Percentiles rank a stretch among this genome's conserved stretches.
phyloP scores from a whole-genome alignment of 2,329 filamentous ascomycete species.

The Alternaria incomplexa region DNA sequence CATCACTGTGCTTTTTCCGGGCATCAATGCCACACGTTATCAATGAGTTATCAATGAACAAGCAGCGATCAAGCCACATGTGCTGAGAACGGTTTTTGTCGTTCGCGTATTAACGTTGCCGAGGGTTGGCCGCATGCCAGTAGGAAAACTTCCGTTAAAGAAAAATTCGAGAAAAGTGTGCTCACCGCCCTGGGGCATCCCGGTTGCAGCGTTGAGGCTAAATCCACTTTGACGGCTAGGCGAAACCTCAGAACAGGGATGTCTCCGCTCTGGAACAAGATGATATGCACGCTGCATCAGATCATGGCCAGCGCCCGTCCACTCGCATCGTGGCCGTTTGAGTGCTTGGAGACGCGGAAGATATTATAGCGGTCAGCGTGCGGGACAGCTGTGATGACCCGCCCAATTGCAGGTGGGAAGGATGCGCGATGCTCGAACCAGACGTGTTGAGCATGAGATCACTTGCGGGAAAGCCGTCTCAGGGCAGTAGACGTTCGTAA shows the following conservation, averaged over 20 bases:
- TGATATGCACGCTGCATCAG: constrained; percentile 44
- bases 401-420: constrained; percentile 21
- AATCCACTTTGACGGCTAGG: constrained; percentile 29
- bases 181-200: constrained; percentile 40
- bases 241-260: constrained; percentile 32
- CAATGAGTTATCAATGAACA: not conserved
- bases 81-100: not conserved
- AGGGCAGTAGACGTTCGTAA: constrained; percentile 8
- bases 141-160: constrained; percentile 15
- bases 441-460: constrained; percentile 22
- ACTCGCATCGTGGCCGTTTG: constrained; percentile 25
- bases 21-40: not conserved
- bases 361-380: constrained; percentile 40
- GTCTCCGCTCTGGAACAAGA: constrained; percentile 31
- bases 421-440: constrained; percentile 12
- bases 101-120: constrained; percentile 15
- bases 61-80: not conserved
- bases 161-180: constrained; percentile 32
- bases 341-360: constrained; percentile 19
- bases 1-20: not conserved
- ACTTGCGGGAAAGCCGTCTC: constrained; percentile 14
- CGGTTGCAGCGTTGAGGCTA: constrained; percentile 39
- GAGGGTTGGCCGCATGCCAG: constrained; percentile 22
- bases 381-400: constrained; percentile 25
- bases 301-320: constrained; percentile 31